A percentile compares a stretch with the other conserved stretches of the same genome.
Evolutionary conservation across 352 stramenopile genomes (phyloP).

Genomic region (Peronospora tabacina): DNA sequence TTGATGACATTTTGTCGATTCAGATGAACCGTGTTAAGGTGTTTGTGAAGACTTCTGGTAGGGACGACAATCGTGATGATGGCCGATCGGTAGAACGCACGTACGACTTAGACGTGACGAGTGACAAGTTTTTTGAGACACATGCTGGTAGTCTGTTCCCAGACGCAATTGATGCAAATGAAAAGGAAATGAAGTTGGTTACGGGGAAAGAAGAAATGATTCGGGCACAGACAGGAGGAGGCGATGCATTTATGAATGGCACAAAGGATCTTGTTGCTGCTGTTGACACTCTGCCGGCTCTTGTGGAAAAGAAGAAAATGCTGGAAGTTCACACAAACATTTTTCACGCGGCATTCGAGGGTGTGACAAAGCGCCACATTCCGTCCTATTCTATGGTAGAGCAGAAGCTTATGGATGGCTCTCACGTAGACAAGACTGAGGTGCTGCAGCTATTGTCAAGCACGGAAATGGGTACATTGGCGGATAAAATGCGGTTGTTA

Average conservation of each 20-base stretch:
- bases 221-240: slow-evolving; percentile 59
- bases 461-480: slow-evolving; percentile 54
- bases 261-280: slow-evolving; percentile 78
- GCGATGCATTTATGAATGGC: slow-evolving; percentile 55
- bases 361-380: slow-evolving; percentile 70
- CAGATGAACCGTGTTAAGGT: slow-evolving; percentile 95
- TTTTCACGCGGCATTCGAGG: slow-evolving; percentile 77
- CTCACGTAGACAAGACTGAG: slow-evolving; percentile 57
- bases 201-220: slow-evolving; percentile 84
- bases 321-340: slow-evolving; percentile 86
- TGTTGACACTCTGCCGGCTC: slow-evolving; percentile 72
- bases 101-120: slow-evolving; percentile 78
- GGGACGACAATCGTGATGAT: slow-evolving; percentile 27
- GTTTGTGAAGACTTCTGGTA: slow-evolving; percentile 48
- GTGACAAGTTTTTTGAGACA: slow-evolving; percentile 76
- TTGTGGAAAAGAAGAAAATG: slow-evolving; percentile 87
- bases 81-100: slow-evolving; percentile 45
- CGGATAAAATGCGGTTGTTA: slow-evolving; percentile 78
- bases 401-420: slow-evolving; percentile 81
- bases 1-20: slow-evolving; percentile 95
- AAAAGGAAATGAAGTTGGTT: slow-evolving; percentile 85
- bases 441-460: slow-evolving; percentile 60
- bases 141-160: slow-evolving; percentile 71
- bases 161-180: slow-evolving; percentile 80
- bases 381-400: slow-evolving; percentile 81